Evolutionary conservation across 495 filamentous ascomycete genomes (phyloP), one percentile per base, ranked within the genome.

Genomic region (Recurvomyces mirabilis): DNA sequence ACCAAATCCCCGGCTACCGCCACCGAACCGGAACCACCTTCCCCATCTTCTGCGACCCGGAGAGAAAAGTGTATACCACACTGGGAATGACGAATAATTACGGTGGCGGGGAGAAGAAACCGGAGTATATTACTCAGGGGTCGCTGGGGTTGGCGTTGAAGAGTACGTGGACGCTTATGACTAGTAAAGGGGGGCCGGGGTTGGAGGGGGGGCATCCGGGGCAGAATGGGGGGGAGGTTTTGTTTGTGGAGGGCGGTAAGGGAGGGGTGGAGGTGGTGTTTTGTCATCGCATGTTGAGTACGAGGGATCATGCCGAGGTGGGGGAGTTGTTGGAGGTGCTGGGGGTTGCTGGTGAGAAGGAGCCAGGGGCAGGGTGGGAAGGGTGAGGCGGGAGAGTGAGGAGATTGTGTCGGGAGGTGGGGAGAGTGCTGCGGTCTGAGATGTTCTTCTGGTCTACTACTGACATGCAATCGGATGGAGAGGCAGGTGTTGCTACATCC

Each of bases 211-310:
- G 87, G 0, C 75, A 81, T 52, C 64, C 66, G 32, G 65, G 68
- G 28, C 81, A 88, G 62, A 76, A 84, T n/a, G 87, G 87, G 1
- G 87, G 85, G 0, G 87, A 93, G 61, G 87, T 88, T 52, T 44
- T 93, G 24, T 87, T 86, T 54, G 82, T 84, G 53, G 69, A 72
- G 35, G 79, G 77, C 56, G n/a, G n/a, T n/a, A n/a, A n/a, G n/a
- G n/a, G n/a, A n/a, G n/a, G n/a, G n/a, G 26, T 7, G 26, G 59
- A 62, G 33, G 6, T 84, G 1, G 73, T 69, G 2, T 93, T 86
- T 85, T 86, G 79, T 52, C 81, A 87, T 60, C 70, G 87, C 1
- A 94, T 94, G 85, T 65, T 65, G 51, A 82, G 71, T 41, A 87
- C 84, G 17, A 58, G 84, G 30, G 86, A 88, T 56, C 87, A 94